These are phyloP conservation scores for Carnegiea gigantea DNA, from an alignment of 179 eudicot genomes.

Conservation along the genomic window DNA sequence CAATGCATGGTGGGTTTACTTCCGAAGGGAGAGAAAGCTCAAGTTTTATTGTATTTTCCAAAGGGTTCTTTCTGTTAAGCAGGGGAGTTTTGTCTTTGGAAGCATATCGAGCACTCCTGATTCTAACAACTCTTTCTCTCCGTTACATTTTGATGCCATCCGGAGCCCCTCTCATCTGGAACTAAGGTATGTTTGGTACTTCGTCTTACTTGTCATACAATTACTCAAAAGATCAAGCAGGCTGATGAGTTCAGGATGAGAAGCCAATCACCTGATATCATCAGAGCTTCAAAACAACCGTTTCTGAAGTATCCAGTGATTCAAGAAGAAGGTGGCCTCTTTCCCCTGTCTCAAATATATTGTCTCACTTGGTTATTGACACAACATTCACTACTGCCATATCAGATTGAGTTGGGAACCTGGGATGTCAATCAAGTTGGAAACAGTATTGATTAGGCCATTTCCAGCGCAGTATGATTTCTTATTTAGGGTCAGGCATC, in stretches of 20 bases:
- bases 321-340: slow-evolving; percentile 3
- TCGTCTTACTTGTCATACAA: slow-evolving; percentile 24
- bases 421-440: slow-evolving; percentile 10
- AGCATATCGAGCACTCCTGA: slow-evolving; percentile 12
- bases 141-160: slow-evolving; percentile 15
- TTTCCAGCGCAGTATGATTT: slow-evolving; percentile 16
- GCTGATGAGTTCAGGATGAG: slow-evolving; percentile 22
- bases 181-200: slow-evolving; percentile 22
- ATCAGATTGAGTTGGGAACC: not conserved
- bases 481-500: slow-evolving; percentile 1
- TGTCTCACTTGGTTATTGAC: not conserved
- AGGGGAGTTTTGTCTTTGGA: slow-evolving; percentile 25
- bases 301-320: slow-evolving; percentile 19
- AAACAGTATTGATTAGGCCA: slow-evolving; percentile 29
- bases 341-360: slow-evolving; percentile 5
- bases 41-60: slow-evolving; percentile 22
- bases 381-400: not conserved
- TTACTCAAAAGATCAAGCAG: slow-evolving; percentile 20
- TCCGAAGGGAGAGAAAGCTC: slow-evolving; percentile 9
- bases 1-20: slow-evolving; percentile 26
- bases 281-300: not conserved
- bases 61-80: slow-evolving; percentile 25
- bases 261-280: not conserved
- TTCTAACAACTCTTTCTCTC: slow-evolving; percentile 16
- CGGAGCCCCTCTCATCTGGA: not conserved